phyloP scores from a whole-genome alignment of 108 stramenopile genomes.

The Halocafeteria seosinensis region DNA sequence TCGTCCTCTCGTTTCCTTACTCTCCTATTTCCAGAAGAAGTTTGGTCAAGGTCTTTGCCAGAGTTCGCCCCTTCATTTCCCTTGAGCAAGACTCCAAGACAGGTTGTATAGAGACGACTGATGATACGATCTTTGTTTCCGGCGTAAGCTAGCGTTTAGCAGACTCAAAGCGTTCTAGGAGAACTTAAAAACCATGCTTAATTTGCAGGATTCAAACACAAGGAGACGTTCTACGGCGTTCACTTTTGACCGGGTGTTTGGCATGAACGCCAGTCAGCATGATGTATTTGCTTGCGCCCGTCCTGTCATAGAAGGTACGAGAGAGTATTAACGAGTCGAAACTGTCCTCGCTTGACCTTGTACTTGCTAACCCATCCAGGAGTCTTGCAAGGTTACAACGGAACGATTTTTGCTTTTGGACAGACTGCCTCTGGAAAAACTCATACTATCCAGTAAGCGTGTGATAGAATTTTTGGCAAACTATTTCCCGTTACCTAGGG shows the following conservation, averaged over 20 bases:
- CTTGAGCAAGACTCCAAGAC: too few relatives aligned
- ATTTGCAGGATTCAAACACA: too few relatives aligned
- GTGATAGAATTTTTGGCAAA: neutral
- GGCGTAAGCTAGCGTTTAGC: too few relatives aligned
- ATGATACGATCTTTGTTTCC: too few relatives aligned
- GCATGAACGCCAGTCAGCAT: conserved; percentile 9
- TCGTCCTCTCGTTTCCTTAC: too few relatives aligned
- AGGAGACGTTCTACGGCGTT: conserved; percentile 7
- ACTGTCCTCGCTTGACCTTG: conserved; percentile 10
- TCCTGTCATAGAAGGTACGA: neutral
- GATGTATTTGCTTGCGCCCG: conserved; percentile 17
- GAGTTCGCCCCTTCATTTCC: too few relatives aligned
- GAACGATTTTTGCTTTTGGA: conserved; percentile 45
- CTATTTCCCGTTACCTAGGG: neutral
- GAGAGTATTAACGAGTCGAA: conserved; percentile 16
- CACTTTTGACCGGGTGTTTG: conserved; percentile 23
- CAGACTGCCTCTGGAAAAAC: conserved; percentile 25
- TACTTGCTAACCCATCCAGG: too few relatives aligned
- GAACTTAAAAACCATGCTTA: too few relatives aligned
- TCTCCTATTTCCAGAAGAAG: too few relatives aligned
- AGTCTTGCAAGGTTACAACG: conserved; percentile 29
- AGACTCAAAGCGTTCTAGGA: too few relatives aligned
- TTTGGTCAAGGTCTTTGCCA: too few relatives aligned
- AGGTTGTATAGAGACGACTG: too few relatives aligned
- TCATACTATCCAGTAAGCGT: conserved; percentile 27